Base-by-base conservation (phyloP, 257 asterid genomes). In the Anisodus tanguticus region DNA sequence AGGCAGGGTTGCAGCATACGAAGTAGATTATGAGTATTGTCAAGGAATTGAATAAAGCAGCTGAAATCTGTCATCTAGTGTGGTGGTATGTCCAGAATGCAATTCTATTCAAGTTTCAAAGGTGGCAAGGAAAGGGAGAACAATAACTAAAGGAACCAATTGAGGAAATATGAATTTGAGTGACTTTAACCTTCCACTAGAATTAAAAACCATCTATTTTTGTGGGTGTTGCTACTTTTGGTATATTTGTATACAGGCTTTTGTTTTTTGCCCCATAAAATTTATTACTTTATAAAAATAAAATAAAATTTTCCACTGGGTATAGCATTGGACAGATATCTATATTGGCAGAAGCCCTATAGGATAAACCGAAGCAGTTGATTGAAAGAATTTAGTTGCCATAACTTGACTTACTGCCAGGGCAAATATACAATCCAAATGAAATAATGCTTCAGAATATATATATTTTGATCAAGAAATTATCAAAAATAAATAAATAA, bases 181-280 rank as follows among this genome's bases (percentile, higher is more conserved):
- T 9, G 22, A 76, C 81, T n/a, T 22, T 26, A 26, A 51, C 47
- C 60, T 76, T 76, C 63, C 63, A 51, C 81, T 51, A 51, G 81
- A 51, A 76, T 10, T 76, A 53, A 68, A 68, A 68, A 68, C 13
- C 26, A 39, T 37, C 53, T 3, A 68, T 68, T 6, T 68, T 17
- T 37, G 77, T 68, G 53, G 53, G 6, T 2, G 77, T 68, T 39
- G 37, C 31, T 39, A 39, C 77, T 68, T 1, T 39, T 39, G 77
- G 53, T 16, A 15, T 16, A 68, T 68, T 15, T 68, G 53, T 39
- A 37, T 0, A 55, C 60, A 55, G 16, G 3, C 19, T 1, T 6
- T 67, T 37, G 12, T n/a, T 31, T 5, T 13, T 67, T 13, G 74
- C 76, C 76, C n/a, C 3, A 37, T 67, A 67, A 67, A 67, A 37